phyloP scores from a whole-genome alignment of 2,329 filamentous ascomycete species.

The Chaetomium sp. region DNA sequence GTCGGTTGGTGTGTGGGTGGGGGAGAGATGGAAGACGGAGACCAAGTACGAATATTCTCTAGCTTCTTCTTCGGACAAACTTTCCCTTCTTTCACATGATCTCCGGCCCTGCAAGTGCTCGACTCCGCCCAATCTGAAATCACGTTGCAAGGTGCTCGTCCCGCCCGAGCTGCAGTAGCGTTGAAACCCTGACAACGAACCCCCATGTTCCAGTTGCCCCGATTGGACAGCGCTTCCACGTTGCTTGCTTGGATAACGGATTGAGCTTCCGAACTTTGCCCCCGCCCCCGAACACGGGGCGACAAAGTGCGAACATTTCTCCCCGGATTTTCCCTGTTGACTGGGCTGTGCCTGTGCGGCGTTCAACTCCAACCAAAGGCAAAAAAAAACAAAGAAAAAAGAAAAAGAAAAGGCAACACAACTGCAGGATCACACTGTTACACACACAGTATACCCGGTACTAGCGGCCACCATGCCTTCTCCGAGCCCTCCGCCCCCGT shows the following conservation, averaged over 20 bases:
- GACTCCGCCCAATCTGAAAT: background rate
- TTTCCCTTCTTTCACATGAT: background rate
- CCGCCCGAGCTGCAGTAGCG: background rate
- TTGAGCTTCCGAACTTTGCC: background rate
- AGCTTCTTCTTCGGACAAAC: too few species aligned
- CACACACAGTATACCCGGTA: background rate
- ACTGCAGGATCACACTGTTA: background rate
- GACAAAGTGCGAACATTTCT: background rate
- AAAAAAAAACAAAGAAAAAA: background rate
- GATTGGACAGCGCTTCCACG: background rate
- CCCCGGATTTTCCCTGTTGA: background rate
- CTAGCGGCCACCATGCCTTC: background rate
- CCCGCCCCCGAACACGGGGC: background rate
- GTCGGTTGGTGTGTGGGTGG: too few species aligned
- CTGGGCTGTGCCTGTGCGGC: background rate
- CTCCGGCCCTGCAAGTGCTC: background rate
- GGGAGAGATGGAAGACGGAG: too few species aligned
- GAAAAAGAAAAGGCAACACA: background rate
- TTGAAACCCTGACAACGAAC: background rate
- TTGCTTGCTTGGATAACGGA: background rate
- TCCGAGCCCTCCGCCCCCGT: background rate
- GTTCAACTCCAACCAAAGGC: background rate
- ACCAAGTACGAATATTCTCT: too few species aligned
- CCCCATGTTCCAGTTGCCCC: background rate
- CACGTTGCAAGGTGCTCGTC: too few species aligned